A percentile compares a stretch with the other conserved stretches of the same genome.
Evolutionary conservation across 176 grass and related monocot species (phyloP).

Genomic region (Chloris gayana): DNA sequence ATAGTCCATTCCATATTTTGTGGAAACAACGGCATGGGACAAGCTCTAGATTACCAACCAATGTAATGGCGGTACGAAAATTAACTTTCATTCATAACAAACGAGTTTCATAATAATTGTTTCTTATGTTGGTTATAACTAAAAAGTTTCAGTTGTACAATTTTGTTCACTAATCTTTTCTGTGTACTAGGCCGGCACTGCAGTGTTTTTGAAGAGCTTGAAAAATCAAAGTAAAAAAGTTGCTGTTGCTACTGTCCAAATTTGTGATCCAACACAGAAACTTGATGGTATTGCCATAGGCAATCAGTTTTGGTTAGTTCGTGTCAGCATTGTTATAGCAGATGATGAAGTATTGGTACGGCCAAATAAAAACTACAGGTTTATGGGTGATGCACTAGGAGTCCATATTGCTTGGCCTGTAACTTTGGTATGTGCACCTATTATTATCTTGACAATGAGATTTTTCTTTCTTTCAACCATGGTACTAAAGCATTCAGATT

Average conservation of each 20-base stretch:
- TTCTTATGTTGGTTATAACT: too few relatives aligned
- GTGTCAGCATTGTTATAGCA: background rate
- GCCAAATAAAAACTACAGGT: background rate
- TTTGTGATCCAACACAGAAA: background rate
- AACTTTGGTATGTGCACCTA: background rate
- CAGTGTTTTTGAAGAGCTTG: slow-evolving; percentile 3
- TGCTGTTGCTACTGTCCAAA: background rate
- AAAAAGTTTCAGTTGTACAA: too few relatives aligned
- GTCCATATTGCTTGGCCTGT: background rate
- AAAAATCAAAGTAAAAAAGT: background rate
- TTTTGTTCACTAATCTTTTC: too few relatives aligned
- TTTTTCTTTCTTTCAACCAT: background rate
- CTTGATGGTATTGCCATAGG: background rate
- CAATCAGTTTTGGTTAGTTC: background rate
- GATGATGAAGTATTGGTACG: background rate
- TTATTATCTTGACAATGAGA: background rate
- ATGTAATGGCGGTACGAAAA: background rate
- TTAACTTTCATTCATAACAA: background rate
- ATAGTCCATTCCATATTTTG: too few relatives aligned
- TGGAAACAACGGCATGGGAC: background rate
- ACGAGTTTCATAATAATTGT: too few relatives aligned
- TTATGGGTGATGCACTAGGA: background rate
- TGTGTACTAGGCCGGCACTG: background rate
- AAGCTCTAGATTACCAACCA: background rate
- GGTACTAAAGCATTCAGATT: background rate